Base-by-base conservation (phyloP, 768 basidiomycete genomes). In the Guyanaporus albipodus region DNA sequence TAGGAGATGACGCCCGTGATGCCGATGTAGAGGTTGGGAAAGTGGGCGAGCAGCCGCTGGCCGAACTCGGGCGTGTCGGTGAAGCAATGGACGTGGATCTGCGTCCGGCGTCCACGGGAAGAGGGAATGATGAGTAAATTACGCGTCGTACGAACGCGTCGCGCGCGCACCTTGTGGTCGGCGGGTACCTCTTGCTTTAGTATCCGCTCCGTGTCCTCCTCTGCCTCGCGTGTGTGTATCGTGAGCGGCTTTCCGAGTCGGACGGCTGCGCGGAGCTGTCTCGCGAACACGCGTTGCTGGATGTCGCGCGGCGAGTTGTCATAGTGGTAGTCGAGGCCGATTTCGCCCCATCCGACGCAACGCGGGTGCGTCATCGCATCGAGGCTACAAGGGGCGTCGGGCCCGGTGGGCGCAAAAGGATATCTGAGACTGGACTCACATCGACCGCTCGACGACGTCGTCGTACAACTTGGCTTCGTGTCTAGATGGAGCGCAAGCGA, bases 41-140 rank as follows among this genome's bases (percentile, higher is more conserved):
- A 93, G 55, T 88, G 77, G 14, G 77, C 78, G 1, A 92, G 71
- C 14, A 94, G 71, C 4, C 83, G 75, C 31, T 71, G 71, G 0
- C 84, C 91, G 53, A 91, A 84, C 17, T 72, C 81, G 1, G 87
- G 87, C 0, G 83, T 72, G 61, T 92, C 90, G 2, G 90, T 91
- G 64, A 87, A 93, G 60, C 91, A 94, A 54, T 93, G 91, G 5
- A 94, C 73, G 57, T 93, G 91, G 23, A 93, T 83, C 83, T 88
- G 49, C n/a, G n/a, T n/a, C n/a, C n/a, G 18, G 6, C 29, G 4
- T 24, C 8, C 1, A 14, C 0, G 3, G 12, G 17, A 2, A 5
- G 14, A 2, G 24, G 11, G 8, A 19, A n/a, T n/a, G n/a, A n/a
- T n/a, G n/a, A n/a, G n/a, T n/a, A n/a, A n/a, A n/a, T n/a, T n/a